Conservation (phyloP, 768 basidiomycete species). For the Phaffia australis region DNA sequence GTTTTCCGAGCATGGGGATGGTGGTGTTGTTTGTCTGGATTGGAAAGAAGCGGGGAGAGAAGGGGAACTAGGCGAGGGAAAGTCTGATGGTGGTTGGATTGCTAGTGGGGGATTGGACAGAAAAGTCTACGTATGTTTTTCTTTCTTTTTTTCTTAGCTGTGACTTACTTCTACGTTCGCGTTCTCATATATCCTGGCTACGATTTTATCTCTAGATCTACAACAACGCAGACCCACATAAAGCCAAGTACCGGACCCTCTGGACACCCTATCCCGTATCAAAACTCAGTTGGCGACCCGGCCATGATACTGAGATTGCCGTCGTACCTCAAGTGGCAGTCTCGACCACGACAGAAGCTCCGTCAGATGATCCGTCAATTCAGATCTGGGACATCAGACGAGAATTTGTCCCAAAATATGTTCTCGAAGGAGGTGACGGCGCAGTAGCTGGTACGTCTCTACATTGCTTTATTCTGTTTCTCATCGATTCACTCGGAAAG, state of each 20-base stretch:
- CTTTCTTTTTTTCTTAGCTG: slow-evolving; percentile 7
- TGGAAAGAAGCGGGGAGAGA: slow-evolving; percentile 26
- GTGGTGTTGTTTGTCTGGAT: slow-evolving; percentile 20
- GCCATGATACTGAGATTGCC: slow-evolving; percentile 45
- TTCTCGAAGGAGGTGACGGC: slow-evolving; percentile 57
- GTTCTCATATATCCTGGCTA: too few relatives aligned
- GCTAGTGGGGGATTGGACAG: slow-evolving; percentile 69
- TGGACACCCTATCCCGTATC: slow-evolving; percentile 66
- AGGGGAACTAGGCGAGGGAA: slow-evolving; percentile 15
- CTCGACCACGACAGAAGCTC: slow-evolving; percentile 20
- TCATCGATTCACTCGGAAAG: neutral
- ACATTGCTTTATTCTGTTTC: neutral
- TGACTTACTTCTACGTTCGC: neutral
- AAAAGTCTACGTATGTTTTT: slow-evolving; percentile 53
- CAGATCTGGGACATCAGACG: slow-evolving; percentile 82
- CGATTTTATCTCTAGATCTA: slow-evolving; percentile 47
- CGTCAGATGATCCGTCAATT: slow-evolving; percentile 44
- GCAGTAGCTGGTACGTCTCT: slow-evolving; percentile 55
- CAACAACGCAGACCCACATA: slow-evolving; percentile 51
- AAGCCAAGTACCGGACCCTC: slow-evolving; percentile 55
- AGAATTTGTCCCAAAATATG: slow-evolving; percentile 73
- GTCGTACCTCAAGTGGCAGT: slow-evolving; percentile 27
- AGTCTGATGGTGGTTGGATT: slow-evolving; percentile 50
- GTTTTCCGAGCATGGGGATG: slow-evolving; percentile 21
- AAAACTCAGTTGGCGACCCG: slow-evolving; percentile 64